phyloP scores from a whole-genome alignment of 345 rosid genomes.

The Turritis glabra region DNA sequence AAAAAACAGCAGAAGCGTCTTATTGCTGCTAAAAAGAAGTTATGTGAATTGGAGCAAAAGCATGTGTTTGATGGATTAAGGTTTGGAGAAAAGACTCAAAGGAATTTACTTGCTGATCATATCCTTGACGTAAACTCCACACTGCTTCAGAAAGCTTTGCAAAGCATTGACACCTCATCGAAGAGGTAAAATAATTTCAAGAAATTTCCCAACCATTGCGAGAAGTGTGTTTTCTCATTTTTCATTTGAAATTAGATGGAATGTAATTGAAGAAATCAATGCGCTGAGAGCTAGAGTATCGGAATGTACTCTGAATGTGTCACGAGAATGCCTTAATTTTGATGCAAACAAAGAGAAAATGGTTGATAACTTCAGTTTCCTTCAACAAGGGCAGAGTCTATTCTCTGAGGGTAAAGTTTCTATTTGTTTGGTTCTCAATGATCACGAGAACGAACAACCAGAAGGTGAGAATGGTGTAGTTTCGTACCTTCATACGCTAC shows the following conservation, averaged over 20 bases:
- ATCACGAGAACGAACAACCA: constrained; percentile 29
- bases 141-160: constrained; percentile 76
- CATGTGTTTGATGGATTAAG: constrained; percentile 85
- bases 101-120: constrained; percentile 64
- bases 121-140: constrained; percentile 67
- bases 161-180: constrained; percentile 49
- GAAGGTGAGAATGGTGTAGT: constrained; percentile 32
- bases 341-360: constrained; percentile 44
- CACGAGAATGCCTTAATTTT: constrained; percentile 44
- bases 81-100: constrained; percentile 73
- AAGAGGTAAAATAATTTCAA: constrained; percentile 52
- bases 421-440: constrained; percentile 52
- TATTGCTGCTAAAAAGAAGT: constrained; percentile 83
- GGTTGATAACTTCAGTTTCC: constrained; percentile 43
- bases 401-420: constrained; percentile 66
- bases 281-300: constrained; percentile 41
- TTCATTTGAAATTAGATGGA: constrained; percentile 49
- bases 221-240: constrained; percentile 10
- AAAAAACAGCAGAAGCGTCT: constrained; percentile 72
- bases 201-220: neutral
- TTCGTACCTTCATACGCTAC: constrained; percentile 38
- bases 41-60: constrained; percentile 76
- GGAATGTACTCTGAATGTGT: constrained; percentile 48
- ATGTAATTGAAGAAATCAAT: constrained; percentile 44
- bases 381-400: constrained; percentile 54